Conservation (phyloP, 2,329 filamentous ascomycete genomes). For the Hypoxylon sp. region DNA sequence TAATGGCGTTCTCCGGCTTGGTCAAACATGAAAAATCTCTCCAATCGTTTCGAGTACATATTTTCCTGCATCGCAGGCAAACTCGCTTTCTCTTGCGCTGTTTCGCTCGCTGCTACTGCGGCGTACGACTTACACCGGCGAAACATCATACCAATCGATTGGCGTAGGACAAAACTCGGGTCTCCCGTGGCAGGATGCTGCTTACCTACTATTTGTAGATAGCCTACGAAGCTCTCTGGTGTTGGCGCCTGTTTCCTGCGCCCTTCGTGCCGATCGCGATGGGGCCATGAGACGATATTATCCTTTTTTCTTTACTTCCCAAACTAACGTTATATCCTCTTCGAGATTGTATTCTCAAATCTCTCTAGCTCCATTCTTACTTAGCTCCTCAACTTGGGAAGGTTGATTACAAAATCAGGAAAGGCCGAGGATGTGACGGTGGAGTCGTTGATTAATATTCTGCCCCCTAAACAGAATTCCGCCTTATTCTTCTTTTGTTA, state of each 20-base stretch:
- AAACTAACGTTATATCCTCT: neutral
- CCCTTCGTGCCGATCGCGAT: neutral
- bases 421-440: constrained; percentile 14
- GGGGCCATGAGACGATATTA: neutral
- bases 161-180: constrained; percentile 9
- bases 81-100: neutral
- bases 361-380: neutral
- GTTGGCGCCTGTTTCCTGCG: neutral
- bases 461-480: constrained; percentile 8
- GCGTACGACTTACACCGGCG: constrained; percentile 1
- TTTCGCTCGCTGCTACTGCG: neutral
- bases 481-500: constrained; percentile 7
- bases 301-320: neutral
- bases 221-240: neutral
- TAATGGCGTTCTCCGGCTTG: neutral
- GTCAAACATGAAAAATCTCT: neutral
- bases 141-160: constrained; percentile 1
- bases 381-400: neutral
- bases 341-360: neutral
- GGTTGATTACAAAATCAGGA: constrained; percentile 7
- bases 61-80: neutral
- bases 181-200: neutral
- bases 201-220: constrained; percentile 16
- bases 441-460: constrained; percentile 9
- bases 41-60: neutral